These are phyloP conservation scores for Paracamarosporium sp. DNA, from an alignment of 2,329 filamentous ascomycete genomes.

Conservation along the genomic window DNA sequence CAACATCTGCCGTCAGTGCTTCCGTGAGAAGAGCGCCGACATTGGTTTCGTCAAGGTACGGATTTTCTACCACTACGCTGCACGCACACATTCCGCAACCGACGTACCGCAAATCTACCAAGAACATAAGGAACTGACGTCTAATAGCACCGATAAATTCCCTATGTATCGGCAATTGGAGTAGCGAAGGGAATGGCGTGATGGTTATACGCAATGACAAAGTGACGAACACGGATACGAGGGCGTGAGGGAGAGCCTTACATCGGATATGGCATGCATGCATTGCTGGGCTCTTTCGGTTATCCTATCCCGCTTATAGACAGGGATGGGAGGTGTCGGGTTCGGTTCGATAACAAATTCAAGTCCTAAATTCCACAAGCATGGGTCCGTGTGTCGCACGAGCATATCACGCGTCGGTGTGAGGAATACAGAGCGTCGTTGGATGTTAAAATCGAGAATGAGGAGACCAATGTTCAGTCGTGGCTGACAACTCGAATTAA, in stretches of 20 bases:
- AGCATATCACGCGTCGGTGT: neutral
- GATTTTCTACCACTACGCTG: neutral
- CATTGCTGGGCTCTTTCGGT: slow-evolving; percentile 18
- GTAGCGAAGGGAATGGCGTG: slow-evolving; percentile 31
- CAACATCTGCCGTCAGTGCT: slow-evolving; percentile 78
- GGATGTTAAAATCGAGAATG: too few relatives aligned
- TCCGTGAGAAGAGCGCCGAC: slow-evolving; percentile 71
- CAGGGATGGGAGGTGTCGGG: slow-evolving; percentile 15
- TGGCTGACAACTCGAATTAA: too few relatives aligned
- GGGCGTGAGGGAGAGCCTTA: slow-evolving; percentile 7
- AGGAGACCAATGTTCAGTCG: too few relatives aligned
- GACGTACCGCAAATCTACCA: neutral
- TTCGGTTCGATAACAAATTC: slow-evolving; percentile 21
- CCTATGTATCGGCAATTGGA: slow-evolving; percentile 30
- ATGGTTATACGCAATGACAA: slow-evolving; percentile 37
- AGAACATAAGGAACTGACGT: slow-evolving; percentile 16
- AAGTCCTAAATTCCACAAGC: slow-evolving; percentile 19
- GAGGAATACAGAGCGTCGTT: neutral
- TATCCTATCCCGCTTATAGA: slow-evolving; percentile 13
- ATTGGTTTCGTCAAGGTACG: slow-evolving; percentile 74
- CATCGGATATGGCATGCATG: slow-evolving; percentile 10
- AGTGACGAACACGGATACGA: slow-evolving; percentile 24
- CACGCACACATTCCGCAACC: neutral
- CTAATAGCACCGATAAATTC: slow-evolving; percentile 43
- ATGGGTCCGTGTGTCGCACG: neutral